Evolutionary conservation across 2,329 filamentous ascomycete species (phyloP), one percentile per base, ranked within the genome.

Genomic region (Talaromyces sp.): DNA sequence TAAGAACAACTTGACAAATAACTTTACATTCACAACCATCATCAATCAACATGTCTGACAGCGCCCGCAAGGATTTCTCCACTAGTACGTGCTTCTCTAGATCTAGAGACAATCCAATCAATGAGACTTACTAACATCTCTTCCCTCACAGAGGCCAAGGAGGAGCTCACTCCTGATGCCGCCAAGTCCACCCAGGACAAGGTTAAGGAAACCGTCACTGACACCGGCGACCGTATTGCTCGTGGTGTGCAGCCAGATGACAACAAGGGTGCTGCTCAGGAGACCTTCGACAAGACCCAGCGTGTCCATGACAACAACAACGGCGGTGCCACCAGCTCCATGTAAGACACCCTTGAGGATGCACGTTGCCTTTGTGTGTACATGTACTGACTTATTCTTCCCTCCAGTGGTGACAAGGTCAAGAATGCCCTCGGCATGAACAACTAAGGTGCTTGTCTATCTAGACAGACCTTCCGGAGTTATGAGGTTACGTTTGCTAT

Each of bases 131-230:
- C 47, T 47, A 42, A 51, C 16, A 16, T 24, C 20, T 29, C 16
- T 1, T 40, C 35, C 11, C 4, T 22, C 27, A 50, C 60, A 75
- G 80, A 85, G 80, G 73, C 78, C 57, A 72, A 75, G 67, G 82
- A 86, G 79, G 75, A 79, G 64, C 58, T 83, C 52, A 83, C 78
- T 63, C 84, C 84, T 54, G 78, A 86, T 70, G 77, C 77, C 67
- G 71, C 78, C 73, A 86, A 87, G 77, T 85, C 83, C 57, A 84
- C 82, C 63, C 73, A 78, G 65, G 74, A 85, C 59, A 83, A 85
- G 77, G 60, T 80, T 58, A 81, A 80, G 70, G 83, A 86, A 71
- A 68, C 71, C 50, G 45, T 81, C 66, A 85, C 82, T 57, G 81
- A 82, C 62, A 76, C 77, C 52, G 71, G 67, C 51, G 84, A 86